Conservation (phyloP, 2,329 filamentous ascomycete genomes). For the Neonectria faginata region DNA sequence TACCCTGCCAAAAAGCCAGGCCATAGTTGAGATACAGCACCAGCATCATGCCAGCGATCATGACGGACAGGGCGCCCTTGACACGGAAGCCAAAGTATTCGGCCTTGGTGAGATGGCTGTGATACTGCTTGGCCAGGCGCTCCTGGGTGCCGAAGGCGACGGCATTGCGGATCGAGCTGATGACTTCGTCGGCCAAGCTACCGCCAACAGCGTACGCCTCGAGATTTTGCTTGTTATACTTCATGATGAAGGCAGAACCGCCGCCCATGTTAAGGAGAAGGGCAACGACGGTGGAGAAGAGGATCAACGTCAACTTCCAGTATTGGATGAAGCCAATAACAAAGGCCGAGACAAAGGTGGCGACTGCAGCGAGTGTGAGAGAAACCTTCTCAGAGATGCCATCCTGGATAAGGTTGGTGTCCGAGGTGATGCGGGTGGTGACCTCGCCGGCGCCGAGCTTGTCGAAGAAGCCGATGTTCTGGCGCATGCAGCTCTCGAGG, state of each 20-base stretch:
- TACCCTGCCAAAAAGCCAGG: constrained; percentile 89
- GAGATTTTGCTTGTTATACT: constrained; percentile 82
- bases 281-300: constrained; percentile 83
- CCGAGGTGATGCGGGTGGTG: constrained; percentile 92
- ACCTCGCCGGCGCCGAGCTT: constrained; percentile 93
- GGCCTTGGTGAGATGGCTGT: constrained; percentile 77
- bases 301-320: constrained; percentile 93
- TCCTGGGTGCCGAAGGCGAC: constrained; percentile 94
- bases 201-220: constrained; percentile 86
- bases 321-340: constrained; percentile 91
- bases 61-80: constrained; percentile 77
- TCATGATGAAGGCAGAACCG: constrained; percentile 80
- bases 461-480: constrained; percentile 95
- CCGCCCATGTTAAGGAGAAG: constrained; percentile 82
- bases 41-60: constrained; percentile 87
- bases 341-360: constrained; percentile 89
- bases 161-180: constrained; percentile 92
- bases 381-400: constrained; percentile 92
- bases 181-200: constrained; percentile 91
- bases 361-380: constrained; percentile 78
- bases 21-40: constrained; percentile 90
- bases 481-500: constrained; percentile 82
- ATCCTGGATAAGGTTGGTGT: constrained; percentile 93
- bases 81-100: constrained; percentile 81
- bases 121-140: constrained; percentile 88